These are phyloP conservation scores for Calocera cornea DNA, from an alignment of 768 basidiomycete genomes.

Conservation along the genomic window DNA sequence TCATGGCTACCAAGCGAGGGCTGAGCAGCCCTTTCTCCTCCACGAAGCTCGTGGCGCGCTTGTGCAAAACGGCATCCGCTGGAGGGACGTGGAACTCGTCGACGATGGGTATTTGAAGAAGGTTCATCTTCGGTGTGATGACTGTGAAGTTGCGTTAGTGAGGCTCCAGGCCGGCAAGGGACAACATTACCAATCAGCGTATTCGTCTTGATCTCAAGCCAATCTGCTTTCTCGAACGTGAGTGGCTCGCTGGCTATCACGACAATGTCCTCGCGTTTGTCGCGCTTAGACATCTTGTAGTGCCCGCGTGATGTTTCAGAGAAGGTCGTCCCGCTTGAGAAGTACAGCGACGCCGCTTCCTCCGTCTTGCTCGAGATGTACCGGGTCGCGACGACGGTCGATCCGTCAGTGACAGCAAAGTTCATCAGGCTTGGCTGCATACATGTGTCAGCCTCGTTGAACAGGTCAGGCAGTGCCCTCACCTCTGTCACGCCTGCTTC, in stretches of 20 bases:
- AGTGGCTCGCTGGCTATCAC: conserved; percentile 90
- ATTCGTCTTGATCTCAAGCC: conserved; percentile 98
- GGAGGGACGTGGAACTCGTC: conserved; percentile 88
- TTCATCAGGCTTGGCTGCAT: conserved; percentile 77
- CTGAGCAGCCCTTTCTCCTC: conserved; percentile 74
- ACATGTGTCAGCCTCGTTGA: neutral
- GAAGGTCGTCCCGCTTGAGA: conserved; percentile 89
- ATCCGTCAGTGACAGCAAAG: conserved; percentile 92
- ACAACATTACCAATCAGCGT: conserved; percentile 47
- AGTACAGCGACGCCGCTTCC: conserved; percentile 91
- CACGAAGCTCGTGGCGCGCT: conserved; percentile 69
- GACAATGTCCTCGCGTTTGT: conserved; percentile 92
- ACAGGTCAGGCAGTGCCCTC: conserved; percentile 8
- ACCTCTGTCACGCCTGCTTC: conserved; percentile 64
- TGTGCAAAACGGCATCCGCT: conserved; percentile 56
- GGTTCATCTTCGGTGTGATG: conserved; percentile 36
- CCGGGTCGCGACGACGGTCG: conserved; percentile 82
- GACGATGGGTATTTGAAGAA: conserved; percentile 85
- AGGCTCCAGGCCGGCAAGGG: neutral
- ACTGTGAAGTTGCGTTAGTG: neutral
- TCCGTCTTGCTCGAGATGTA: conserved; percentile 87
- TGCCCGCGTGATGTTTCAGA: conserved; percentile 79
- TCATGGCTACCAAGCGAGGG: conserved; percentile 21
- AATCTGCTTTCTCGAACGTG: conserved; percentile 96
- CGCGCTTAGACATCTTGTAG: conserved; percentile 89